Conservation (phyloP, 345 rosid species). For the Rhodamnia argentea region DNA sequence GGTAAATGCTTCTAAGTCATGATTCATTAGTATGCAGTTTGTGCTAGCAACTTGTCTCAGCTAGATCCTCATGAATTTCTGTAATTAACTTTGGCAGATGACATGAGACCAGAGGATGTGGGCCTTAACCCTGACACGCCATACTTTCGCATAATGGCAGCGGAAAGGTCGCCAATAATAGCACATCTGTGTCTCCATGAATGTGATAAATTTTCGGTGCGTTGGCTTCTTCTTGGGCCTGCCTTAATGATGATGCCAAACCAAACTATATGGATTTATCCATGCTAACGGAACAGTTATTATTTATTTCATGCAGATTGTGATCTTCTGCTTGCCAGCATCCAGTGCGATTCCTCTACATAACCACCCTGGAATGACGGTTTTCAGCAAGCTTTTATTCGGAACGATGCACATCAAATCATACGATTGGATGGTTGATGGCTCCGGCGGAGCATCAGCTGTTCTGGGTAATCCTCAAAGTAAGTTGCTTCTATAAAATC, state of each 20-base stretch:
- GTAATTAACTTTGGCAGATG: constrained; percentile 22
- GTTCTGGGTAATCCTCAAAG: constrained; percentile 16
- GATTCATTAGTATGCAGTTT: neutral
- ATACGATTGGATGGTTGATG: constrained; percentile 72
- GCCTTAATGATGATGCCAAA: neutral
- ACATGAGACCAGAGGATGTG: constrained; percentile 48
- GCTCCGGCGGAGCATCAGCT: constrained; percentile 15
- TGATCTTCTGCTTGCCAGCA: constrained; percentile 90
- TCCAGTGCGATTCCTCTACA: constrained; percentile 86
- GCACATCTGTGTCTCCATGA: constrained; percentile 52
- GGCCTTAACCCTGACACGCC: constrained; percentile 49
- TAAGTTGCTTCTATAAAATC: neutral
- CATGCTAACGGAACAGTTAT: neutral
- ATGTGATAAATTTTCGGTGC: constrained; percentile 67
- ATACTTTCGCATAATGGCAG: constrained; percentile 10
- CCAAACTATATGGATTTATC: neutral
- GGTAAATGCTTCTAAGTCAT: neutral
- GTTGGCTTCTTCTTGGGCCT: neutral
- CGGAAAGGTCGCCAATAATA: constrained; percentile 23
- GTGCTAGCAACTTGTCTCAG: neutral
- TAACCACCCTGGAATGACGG: constrained; percentile 97
- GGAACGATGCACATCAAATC: constrained; percentile 96
- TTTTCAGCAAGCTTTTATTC: constrained; percentile 85
- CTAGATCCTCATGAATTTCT: neutral
- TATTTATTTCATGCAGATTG: constrained; percentile 42